Evolutionary conservation across 345 rosid genomes (phyloP), one percentile per base, ranked within the genome.

Genomic region (Citrus cavaleriei): DNA sequence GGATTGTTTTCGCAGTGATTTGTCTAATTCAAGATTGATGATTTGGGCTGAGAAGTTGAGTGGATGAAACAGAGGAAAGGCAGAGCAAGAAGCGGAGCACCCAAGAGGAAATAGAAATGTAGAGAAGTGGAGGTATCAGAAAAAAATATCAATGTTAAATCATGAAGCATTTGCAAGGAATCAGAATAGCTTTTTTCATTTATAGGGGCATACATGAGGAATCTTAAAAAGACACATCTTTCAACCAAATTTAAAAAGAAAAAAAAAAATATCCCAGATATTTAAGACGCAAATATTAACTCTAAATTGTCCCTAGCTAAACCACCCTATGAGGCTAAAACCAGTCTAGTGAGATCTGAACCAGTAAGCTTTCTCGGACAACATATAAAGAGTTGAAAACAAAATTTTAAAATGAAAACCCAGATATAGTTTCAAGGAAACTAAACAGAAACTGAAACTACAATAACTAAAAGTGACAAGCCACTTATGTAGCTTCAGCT

Each of bases 171-270:
- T 86, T 81, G 82, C 66, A 75, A 77, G 77, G 94, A 89, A 91
- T 91, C 89, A 84, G 89, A 91, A 91, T 87, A 82, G 74, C 83
- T 83, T 83, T 83, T 77, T 68, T 58, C 27, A 35, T 79, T 65
- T 70, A 74, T 67, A 42, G 59, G 83, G 86, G 78, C 87, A 82
- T 69, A 60, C 83, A 46, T 62, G 72, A 74, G 89, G 94, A 91
- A 91, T 91, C 91, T 84, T 65, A 49, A 83, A 91, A 89, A 88
- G 78, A 74, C 83, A 79, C 81, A 73, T 79, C 85, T 79, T 88
- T 79, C 76, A 71, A 35, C 60, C 68, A 76, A 32, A 67, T 42
- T 55, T 42, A 42, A 12, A 42, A 81, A 35, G 37, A 35, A 28
- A 2, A 38, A 7, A 7, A 22, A 55, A 59, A 75, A 79, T 30